These are phyloP conservation scores for Tolypocladium pustulatum DNA, from an alignment of 2,329 filamentous ascomycete species.

Conservation along the genomic window DNA sequence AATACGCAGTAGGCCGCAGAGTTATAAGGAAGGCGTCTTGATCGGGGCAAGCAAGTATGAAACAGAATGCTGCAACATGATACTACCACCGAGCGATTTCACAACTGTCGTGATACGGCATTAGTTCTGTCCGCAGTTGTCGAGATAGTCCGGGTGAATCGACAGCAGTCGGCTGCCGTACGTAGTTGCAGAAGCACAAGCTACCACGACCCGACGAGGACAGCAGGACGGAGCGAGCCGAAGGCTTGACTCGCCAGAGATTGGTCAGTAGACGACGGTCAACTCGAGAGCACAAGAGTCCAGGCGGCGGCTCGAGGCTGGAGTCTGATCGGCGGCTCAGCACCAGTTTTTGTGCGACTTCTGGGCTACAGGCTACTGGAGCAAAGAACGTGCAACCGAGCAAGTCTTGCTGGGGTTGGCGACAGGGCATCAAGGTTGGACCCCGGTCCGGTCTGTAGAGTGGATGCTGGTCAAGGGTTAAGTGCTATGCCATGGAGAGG, in stretches of 20 bases:
- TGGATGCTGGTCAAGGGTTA: constrained; percentile 28
- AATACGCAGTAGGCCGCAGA: background rate
- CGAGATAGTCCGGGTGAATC: constrained; percentile 19
- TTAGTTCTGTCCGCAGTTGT: constrained; percentile 36
- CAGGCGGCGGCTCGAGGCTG: constrained; percentile 15
- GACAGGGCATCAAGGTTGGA: constrained; percentile 23
- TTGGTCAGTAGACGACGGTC: constrained; percentile 13
- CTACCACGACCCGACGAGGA: constrained; percentile 17
- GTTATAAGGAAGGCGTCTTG: constrained; percentile 2
- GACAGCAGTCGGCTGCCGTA: constrained; percentile 18
- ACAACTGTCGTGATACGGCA: constrained; percentile 36
- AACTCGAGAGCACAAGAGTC: constrained; percentile 14
- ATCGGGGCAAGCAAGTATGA: constrained; percentile 29
- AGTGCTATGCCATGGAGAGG: constrained; percentile 20
- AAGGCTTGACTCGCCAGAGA: constrained; percentile 5
- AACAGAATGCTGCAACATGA: constrained; percentile 43
- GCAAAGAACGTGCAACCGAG: constrained; percentile 30
- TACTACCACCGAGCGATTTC: constrained; percentile 35
- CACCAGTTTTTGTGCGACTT: constrained; percentile 41
- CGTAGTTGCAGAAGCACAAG: constrained; percentile 29
- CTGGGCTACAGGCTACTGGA: constrained; percentile 22
- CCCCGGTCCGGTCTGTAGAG: constrained; percentile 24
- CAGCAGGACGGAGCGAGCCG: constrained; percentile 1
- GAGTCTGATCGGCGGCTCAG: constrained; percentile 28
- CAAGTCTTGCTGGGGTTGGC: constrained; percentile 29